These are phyloP conservation scores for Auricularia sp. DNA, from an alignment of 768 basidiomycete species.

Conservation along the genomic window DNA sequence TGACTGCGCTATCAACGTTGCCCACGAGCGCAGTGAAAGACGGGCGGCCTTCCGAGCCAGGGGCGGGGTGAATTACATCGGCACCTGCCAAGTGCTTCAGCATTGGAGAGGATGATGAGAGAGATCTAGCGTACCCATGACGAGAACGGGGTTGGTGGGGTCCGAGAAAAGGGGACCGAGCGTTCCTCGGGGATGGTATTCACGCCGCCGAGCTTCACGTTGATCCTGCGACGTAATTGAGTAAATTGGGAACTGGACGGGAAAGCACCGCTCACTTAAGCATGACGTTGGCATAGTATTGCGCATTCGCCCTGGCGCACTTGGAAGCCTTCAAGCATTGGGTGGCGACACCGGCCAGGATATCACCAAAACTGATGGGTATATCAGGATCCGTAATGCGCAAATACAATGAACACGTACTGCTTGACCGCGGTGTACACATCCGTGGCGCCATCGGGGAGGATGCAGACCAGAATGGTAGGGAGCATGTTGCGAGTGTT, in stretches of 20 bases:
- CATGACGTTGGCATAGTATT: constrained; percentile 70
- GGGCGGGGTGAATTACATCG: constrained; percentile 76
- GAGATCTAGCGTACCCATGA: constrained; percentile 44
- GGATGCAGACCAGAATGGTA: constrained; percentile 50
- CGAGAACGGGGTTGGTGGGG: constrained; percentile 61
- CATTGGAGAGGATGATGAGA: too few relatives aligned
- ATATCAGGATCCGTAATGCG: background rate
- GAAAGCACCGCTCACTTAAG: constrained; percentile 44
- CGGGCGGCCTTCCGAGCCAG: constrained; percentile 67
- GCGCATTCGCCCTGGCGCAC: constrained; percentile 54
- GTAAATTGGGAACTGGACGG: background rate
- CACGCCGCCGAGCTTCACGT: constrained; percentile 77
- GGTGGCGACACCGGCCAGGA: constrained; percentile 61
- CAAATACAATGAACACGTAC: constrained; percentile 31
- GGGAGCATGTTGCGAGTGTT: constrained; percentile 33
- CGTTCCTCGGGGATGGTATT: constrained; percentile 66
- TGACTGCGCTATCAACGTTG: constrained; percentile 64
- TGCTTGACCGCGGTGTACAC: constrained; percentile 72
- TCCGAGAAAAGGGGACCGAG: constrained; percentile 59
- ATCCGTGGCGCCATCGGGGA: constrained; percentile 67
- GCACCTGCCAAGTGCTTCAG: constrained; percentile 37
- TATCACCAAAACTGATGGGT: constrained; percentile 57
- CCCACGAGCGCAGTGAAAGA: constrained; percentile 75
- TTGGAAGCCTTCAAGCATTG: constrained; percentile 66
- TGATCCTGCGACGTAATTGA: constrained; percentile 39